Evolutionary conservation across 352 stramenopile genomes (phyloP), one percentile per base, ranked within the genome.

Genomic region (Globisporangium middletonii): DNA sequence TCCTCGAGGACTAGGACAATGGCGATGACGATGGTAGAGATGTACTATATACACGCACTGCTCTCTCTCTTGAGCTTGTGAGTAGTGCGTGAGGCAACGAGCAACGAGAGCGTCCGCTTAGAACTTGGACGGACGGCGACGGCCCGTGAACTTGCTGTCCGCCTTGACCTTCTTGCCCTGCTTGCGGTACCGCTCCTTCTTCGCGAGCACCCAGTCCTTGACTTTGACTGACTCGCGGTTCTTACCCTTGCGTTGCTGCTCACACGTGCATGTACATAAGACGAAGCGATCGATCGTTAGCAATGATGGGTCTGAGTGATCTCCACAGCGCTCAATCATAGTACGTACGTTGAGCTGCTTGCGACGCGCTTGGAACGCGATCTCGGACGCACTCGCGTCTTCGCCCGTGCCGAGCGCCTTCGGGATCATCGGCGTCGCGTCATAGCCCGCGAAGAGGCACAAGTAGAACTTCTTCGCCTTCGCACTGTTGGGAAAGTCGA

Each of bases 381-480:
- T 71, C 48, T 88, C 76, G 35, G 73, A 72, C 3, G 72, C 59
- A 5, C 49, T 28, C 7, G 49, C 49, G 23, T 68, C 70, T 48
- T 79, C 75, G 53, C 72, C 75, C 12, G 78, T 80, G 8, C 74
- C 88, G 44, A 98, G 75, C 23, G 75, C 91, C 67, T 89, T 78
- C 3, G 91, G 95, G 28, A 97, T 71, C 48, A 86, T 82, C 61
- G 85, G 79, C 26, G 75, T 63, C 7, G 64, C 75, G 46, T 92
- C 97, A 46, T 88, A 89, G 53, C 96, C 89, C 52, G 98, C 96
- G 69, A 99, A 99, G 35, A 97, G 88, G 53, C 98, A 95, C 18
- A 99, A 69, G 70, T 99, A 99, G 76, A 99, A 98, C 71, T 99
- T 99, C 81, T 99, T 99, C 37, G 97, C 97, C 67, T 99, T 99